Conservation (phyloP, 148 eudicot species). For the Persicaria tinctoria region DNA sequence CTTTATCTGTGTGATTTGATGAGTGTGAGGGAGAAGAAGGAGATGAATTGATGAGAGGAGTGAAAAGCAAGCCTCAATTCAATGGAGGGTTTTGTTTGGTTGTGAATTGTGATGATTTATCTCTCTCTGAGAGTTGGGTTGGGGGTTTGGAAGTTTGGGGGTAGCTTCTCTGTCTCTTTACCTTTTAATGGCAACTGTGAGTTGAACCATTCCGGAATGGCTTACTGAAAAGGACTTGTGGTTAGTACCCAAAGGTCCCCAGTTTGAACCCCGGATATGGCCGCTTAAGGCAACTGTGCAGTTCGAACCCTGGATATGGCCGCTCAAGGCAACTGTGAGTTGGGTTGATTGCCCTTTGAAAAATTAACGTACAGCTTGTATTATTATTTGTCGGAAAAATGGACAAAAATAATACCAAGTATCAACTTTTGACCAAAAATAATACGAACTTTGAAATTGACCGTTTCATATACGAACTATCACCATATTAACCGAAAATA, state of each 20-base stretch:
- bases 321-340: background rate
- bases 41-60: background rate
- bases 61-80: background rate
- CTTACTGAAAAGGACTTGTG: too few species aligned
- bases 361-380: background rate
- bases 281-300: too few species aligned
- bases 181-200: slow-evolving; percentile 4
- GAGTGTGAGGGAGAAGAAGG: background rate
- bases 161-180: background rate
- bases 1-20: background rate
- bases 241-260: too few species aligned
- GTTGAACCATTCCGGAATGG: too few species aligned
- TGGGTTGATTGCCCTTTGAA: background rate
- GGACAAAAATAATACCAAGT: too few species aligned
- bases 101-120: background rate
- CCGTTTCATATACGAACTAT: too few species aligned
- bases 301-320: too few species aligned
- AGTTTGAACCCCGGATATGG: too few species aligned
- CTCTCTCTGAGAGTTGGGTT: background rate
- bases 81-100: background rate
- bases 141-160: background rate
- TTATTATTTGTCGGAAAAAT: background rate
- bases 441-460: too few species aligned
- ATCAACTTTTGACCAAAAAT: too few species aligned
- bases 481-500: too few species aligned